Evolutionary conservation across 2,329 filamentous ascomycete species (phyloP).

Genomic region (Colletotrichum orchidophilum): DNA sequence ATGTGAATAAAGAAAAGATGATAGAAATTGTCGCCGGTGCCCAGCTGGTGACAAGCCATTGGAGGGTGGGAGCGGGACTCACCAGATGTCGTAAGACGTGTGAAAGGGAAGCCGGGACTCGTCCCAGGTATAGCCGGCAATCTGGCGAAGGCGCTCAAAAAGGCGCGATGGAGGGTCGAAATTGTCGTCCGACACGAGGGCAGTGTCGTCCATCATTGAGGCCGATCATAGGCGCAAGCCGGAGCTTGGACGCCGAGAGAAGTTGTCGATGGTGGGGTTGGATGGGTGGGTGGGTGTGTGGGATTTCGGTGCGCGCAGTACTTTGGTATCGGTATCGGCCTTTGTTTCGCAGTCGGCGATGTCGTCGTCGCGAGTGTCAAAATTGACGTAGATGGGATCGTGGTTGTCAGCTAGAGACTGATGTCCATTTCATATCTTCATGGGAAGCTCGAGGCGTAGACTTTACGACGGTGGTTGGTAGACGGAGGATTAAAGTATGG

Average conservation of each 20-base stretch:
- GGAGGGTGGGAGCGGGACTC: constrained; percentile 38
- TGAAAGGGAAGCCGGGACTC: constrained; percentile 67
- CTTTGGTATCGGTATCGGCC: background rate
- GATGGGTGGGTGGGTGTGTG: constrained; percentile 18
- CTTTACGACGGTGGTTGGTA: background rate
- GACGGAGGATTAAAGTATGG: background rate
- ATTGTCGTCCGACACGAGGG: constrained; percentile 60
- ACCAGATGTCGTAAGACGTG: constrained; percentile 90
- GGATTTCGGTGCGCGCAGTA: constrained; percentile 6
- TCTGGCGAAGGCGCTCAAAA: constrained; percentile 76
- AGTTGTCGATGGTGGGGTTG: constrained; percentile 36
- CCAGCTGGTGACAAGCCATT: background rate
- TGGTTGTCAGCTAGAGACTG: constrained; percentile 21
- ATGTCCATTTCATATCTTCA: constrained; percentile 23
- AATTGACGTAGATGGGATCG: background rate
- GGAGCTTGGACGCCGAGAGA: constrained; percentile 25
- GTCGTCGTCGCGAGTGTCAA: background rate
- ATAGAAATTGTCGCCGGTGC: background rate
- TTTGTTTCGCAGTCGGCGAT: background rate
- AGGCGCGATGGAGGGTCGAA: constrained; percentile 74
- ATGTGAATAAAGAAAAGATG: background rate
- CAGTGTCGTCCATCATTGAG: constrained; percentile 61
- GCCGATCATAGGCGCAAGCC: constrained; percentile 36
- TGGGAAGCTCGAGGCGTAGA: background rate
- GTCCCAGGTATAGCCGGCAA: constrained; percentile 82